phyloP scores from a whole-genome alignment of 2,329 filamentous ascomycete species.

The Calonectria naviculata region DNA sequence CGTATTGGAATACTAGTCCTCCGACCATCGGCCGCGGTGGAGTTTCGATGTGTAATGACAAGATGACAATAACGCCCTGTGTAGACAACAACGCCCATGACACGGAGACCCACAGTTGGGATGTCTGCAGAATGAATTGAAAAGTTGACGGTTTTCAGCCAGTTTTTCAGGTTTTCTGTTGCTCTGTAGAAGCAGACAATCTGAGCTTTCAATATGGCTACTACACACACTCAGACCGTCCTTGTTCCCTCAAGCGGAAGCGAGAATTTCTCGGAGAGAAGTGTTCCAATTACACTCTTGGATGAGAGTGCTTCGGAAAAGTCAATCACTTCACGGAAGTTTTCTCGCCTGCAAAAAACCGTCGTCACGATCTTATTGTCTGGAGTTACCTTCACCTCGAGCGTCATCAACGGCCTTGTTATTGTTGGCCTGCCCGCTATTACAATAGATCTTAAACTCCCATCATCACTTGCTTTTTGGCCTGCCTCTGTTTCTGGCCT shows the following conservation, averaged over 20 bases:
- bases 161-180: background rate
- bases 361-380: conserved; percentile 36
- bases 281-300: conserved; percentile 8
- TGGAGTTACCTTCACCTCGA: conserved; percentile 38
- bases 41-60: conserved; percentile 6
- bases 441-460: conserved; percentile 47
- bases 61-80: conserved; percentile 5
- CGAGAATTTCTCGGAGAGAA: conserved; percentile 1
- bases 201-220: background rate
- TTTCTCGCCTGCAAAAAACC: conserved; percentile 31
- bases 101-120: background rate
- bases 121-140: background rate
- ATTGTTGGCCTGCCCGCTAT: conserved; percentile 55
- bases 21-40: conserved; percentile 1
- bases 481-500: conserved; percentile 50
- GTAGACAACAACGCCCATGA: conserved; percentile 2
- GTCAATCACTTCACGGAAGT: background rate
- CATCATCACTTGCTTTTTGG: conserved; percentile 50
- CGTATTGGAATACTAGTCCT: background rate
- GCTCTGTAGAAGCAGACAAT: background rate
- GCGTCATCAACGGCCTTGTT: conserved; percentile 44
- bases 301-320: background rate
- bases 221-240: conserved; percentile 11
- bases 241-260: conserved; percentile 2
- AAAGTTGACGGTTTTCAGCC: background rate